Conservation (phyloP, 352 stramenopile genomes). For the Plasmopara muralis region DNA sequence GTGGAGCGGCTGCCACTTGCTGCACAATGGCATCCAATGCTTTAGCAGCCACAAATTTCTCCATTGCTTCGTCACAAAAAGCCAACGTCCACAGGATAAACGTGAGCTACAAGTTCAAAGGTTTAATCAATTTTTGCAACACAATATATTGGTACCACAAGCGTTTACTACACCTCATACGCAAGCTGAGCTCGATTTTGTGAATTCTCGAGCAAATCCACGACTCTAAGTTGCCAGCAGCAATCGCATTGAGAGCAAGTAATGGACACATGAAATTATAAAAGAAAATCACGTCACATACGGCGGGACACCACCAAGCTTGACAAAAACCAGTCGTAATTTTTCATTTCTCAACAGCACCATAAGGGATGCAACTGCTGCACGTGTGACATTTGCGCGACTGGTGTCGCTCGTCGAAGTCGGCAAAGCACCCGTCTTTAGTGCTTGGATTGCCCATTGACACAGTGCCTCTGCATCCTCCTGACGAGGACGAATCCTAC, state of each 20-base stretch:
- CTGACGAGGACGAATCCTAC: constrained; percentile 66
- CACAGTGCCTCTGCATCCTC: constrained; percentile 76
- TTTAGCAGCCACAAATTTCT: constrained; percentile 66
- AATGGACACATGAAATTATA: background rate
- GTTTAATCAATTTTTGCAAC: background rate
- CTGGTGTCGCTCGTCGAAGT: constrained; percentile 56
- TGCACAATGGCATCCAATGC: constrained; percentile 68
- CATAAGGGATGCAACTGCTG: constrained; percentile 88
- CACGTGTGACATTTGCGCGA: constrained; percentile 66
- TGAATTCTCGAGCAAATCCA: constrained; percentile 68
- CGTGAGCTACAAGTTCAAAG: constrained; percentile 55
- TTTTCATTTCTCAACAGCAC: constrained; percentile 87
- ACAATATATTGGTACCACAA: background rate
- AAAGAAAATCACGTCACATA: constrained; percentile 31
- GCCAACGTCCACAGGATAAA: constrained; percentile 97
- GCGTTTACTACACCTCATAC: constrained; percentile 72
- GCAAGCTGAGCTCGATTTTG: constrained; percentile 90
- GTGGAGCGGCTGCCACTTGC: constrained; percentile 88
- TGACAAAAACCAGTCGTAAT: constrained; percentile 86
- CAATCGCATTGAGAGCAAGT: constrained; percentile 2
- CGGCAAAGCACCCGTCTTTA: constrained; percentile 56
- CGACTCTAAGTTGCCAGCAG: constrained; percentile 29
- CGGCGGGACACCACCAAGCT: constrained; percentile 86
- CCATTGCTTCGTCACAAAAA: constrained; percentile 81
- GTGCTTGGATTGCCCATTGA: constrained; percentile 66